phyloP scores from a whole-genome alignment of 2,329 filamentous ascomycete species.

The Phaeosphaeriaceae sp. region DNA sequence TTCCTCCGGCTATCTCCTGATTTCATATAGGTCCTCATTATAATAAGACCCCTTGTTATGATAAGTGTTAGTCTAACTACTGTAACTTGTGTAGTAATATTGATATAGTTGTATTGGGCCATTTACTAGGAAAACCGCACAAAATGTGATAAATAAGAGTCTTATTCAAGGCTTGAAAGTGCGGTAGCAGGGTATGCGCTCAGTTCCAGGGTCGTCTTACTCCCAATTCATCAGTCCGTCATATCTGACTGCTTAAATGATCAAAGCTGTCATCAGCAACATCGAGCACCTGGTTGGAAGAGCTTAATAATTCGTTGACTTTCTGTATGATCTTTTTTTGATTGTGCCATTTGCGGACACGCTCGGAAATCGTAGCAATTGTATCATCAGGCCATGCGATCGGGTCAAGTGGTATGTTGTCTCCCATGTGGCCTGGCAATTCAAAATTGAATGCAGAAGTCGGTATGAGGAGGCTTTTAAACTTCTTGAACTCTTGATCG shows the following conservation, averaged over 20 bases:
- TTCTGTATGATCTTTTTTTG: slow-evolving; percentile 25
- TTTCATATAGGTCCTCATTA: too few species aligned
- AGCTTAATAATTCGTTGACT: slow-evolving; percentile 21
- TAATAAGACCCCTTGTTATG: too few species aligned
- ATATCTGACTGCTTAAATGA: slow-evolving; percentile 21
- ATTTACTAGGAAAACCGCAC: too few species aligned
- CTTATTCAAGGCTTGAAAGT: too few species aligned
- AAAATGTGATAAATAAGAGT: too few species aligned
- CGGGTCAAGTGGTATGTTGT: slow-evolving; percentile 21
- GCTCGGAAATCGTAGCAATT: slow-evolving; percentile 12
- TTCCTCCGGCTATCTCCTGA: too few species aligned
- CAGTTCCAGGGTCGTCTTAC: too few species aligned
- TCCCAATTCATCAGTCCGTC: not conserved
- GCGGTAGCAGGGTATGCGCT: too few species aligned
- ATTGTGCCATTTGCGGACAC: slow-evolving; percentile 30
- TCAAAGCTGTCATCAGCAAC: slow-evolving; percentile 38
- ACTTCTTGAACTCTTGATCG: slow-evolving; percentile 10
- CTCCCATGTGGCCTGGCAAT: not conserved
- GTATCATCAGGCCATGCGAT: slow-evolving; percentile 33
- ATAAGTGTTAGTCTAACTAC: too few species aligned
- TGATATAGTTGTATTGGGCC: too few species aligned
- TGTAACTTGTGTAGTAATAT: too few species aligned
- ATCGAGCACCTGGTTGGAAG: slow-evolving; percentile 26
- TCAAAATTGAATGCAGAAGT: slow-evolving; percentile 5
- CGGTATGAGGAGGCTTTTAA: slow-evolving; percentile 23